Evolutionary conservation across 331 rosid species (phyloP).

Genomic region (Dryas integrifolia): DNA sequence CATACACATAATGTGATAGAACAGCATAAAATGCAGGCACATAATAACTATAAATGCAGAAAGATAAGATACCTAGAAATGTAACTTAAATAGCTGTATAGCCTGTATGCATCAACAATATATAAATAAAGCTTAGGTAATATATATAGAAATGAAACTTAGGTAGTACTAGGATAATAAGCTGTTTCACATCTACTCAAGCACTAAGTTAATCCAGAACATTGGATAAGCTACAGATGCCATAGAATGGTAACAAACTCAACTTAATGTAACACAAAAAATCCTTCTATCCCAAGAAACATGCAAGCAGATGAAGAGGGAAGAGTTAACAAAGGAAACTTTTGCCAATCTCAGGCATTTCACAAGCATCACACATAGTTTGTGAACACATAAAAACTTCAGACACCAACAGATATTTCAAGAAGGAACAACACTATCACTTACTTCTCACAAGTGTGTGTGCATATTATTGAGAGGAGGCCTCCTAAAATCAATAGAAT

Average conservation of each 20-base stretch:
- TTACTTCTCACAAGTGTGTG: neutral
- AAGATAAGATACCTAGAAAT: neutral
- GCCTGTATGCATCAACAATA: no score
- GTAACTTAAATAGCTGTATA: neutral
- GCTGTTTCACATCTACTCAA: no score
- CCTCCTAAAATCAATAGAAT: neutral
- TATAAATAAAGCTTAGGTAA: no score
- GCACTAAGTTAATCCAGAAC: neutral
- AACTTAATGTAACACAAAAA: neutral
- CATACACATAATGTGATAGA: neutral
- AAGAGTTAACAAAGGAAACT: neutral
- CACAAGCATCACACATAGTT: no score
- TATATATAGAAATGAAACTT: no score
- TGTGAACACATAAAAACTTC: no score
- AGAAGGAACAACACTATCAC: neutral
- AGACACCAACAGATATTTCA: neutral
- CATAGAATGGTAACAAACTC: neutral
- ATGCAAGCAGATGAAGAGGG: neutral
- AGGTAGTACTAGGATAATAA: no score
- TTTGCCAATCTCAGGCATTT: neutral
- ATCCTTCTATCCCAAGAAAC: neutral
- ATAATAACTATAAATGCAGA: neutral
- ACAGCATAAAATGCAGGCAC: neutral
- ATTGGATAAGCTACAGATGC: no score
- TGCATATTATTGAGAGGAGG: no score